A percentile compares a stretch with the other conserved stretches of the same genome.
These are phyloP conservation scores for Hymenoscyphus salicellus DNA, from an alignment of 2,329 filamentous ascomycete genomes.

Conservation along the genomic window DNA sequence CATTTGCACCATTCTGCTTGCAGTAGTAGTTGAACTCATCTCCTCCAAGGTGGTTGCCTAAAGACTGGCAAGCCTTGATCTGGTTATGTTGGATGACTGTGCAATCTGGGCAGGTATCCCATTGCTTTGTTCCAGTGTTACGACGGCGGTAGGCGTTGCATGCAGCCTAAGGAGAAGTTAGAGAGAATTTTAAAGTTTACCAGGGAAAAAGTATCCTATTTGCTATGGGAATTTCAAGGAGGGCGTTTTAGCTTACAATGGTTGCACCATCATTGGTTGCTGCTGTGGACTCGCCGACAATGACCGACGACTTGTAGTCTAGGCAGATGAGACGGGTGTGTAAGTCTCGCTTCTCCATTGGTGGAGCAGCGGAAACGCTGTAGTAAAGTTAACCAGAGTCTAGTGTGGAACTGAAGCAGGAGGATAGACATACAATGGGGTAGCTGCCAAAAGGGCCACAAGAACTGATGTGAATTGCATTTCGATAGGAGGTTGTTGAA, in stretches of 20 bases:
- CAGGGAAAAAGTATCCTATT: not conserved
- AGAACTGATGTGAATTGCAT: conserved; percentile 18
- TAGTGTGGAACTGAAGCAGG: not conserved
- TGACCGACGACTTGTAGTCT: not conserved
- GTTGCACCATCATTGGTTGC: not conserved
- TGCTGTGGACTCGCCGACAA: not conserved
- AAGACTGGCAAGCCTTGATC: not conserved
- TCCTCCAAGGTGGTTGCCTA: not conserved
- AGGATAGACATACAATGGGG: conserved; percentile 7
- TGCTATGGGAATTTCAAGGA: not conserved
- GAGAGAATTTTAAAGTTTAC: not conserved
- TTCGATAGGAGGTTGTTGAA: not conserved
- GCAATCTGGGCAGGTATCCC: conserved; percentile 25
- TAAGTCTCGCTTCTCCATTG: conserved; percentile 19
- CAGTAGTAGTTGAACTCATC: conserved; percentile 19
- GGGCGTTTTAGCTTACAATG: not conserved
- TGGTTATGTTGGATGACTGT: conserved; percentile 5
- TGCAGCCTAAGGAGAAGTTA: not conserved
- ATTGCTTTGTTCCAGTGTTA: conserved; percentile 17
- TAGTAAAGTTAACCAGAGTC: not conserved
- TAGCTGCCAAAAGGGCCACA: conserved; percentile 5
- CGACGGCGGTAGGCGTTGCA: conserved; percentile 18
- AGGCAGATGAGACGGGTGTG: not conserved
- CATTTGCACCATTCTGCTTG: conserved; percentile 13
- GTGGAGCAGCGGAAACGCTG: conserved; percentile 26